Percentiles rank a stretch among this genome's conserved stretches.
Conservation (phyloP, 164 flowering plant genomes). For the Kingdonia uniflora region DNA sequence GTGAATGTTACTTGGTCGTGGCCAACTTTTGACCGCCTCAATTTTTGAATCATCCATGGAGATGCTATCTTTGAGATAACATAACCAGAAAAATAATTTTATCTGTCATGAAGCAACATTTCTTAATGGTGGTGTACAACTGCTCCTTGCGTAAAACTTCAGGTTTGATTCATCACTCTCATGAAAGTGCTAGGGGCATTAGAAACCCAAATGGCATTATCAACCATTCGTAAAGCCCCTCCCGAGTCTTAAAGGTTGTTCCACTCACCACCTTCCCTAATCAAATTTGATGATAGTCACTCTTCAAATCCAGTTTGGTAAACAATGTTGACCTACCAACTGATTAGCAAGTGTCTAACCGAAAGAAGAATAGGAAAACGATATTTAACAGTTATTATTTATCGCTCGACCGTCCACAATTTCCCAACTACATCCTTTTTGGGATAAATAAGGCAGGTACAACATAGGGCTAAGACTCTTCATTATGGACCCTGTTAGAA, state of each 20-base stretch:
- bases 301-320: background rate
- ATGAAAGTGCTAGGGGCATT: too few species aligned
- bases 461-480: constrained; percentile 1
- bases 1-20: background rate
- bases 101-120: background rate
- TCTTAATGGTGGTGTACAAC: background rate
- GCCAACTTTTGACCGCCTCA: background rate
- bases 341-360: too few species aligned
- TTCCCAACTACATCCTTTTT: too few species aligned
- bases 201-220: too few species aligned
- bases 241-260: background rate
- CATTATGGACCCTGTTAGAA: background rate
- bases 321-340: background rate
- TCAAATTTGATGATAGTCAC: background rate
- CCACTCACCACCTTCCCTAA: background rate
- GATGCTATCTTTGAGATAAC: constrained; percentile 1
- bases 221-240: too few species aligned
- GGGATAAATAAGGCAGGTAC: background rate
- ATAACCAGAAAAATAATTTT: background rate
- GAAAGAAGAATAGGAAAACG: too few species aligned
- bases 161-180: too few species aligned
- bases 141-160: background rate
- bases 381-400: background rate
- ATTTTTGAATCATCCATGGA: background rate
- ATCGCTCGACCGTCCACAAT: background rate